Evolutionary conservation across 495 filamentous ascomycete genomes (phyloP), one percentile per base, ranked within the genome.

Genomic region (Astrothelium macrocarpum): DNA sequence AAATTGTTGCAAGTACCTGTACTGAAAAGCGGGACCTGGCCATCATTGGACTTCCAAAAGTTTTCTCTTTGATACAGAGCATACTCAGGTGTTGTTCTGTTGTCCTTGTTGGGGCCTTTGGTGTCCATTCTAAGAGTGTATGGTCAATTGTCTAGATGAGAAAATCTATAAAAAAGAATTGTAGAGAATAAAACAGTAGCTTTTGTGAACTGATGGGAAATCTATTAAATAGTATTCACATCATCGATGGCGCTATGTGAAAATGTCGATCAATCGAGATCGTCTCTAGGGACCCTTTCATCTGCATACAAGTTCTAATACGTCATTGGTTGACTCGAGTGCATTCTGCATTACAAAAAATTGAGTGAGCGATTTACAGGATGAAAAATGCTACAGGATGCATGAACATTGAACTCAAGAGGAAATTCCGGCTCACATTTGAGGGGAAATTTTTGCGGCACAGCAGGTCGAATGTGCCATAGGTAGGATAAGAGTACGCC

Each of bases 61-160:
- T 83, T 78, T 67, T 87, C 82, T 2, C 84, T 76, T 61, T 87
- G 84, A 64, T 87, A 87, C 4, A 84, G 74, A 4, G 69, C 80
- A 77, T 79, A 87, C 76, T 85, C 82, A 25, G 84, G 83, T 1
- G 84, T 87, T 59, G 72, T 79, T 32, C 84, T 73, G 29, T 78
- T 74, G 42, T 77, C 64, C 64, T 84, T 81, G 70, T 85, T 84
- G 10, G 81, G 79, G 65, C 82, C 83, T 5, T 78, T 80, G 18
- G 82, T 79, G 68, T 87, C 82, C 70, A 73, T 73, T n/a, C 36
- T 34, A 25, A 60, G 2, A 36, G 23, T 60, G 16, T 60, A 56
- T 56, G 10, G 49, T 39, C 32, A 18, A 23, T 42, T 31, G 2
- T 29, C 11, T 9, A 9, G 20, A 29, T 10, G 25, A 56, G 7